A percentile compares a stretch with the other conserved stretches of the same genome.
These are phyloP conservation scores for Glebionis coronaria DNA, from an alignment of 129 eudicot genomes.

Conservation along the genomic window DNA sequence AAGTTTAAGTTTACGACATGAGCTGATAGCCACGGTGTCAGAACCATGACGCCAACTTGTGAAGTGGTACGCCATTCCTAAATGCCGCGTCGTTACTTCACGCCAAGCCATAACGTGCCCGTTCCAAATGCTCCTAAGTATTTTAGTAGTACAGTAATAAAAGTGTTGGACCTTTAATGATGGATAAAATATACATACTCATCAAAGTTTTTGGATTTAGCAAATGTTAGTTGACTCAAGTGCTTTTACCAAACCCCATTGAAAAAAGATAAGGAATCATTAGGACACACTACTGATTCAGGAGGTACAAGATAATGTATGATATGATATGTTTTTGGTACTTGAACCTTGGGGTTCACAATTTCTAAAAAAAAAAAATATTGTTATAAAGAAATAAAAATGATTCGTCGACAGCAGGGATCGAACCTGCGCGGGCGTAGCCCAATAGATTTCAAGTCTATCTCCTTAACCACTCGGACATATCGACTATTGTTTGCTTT, in stretches of 20 bases:
- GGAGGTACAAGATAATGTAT: background rate
- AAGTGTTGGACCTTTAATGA: background rate
- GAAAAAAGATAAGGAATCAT: constrained; percentile 21
- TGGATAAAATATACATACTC: background rate
- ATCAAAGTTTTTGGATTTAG: background rate
- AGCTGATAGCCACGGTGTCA: too few species aligned
- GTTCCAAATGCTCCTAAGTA: too few species aligned
- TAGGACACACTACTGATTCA: constrained; percentile 12
- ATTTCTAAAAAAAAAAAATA: background rate
- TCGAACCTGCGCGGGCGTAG: constrained; percentile 99
- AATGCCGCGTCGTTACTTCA: too few species aligned
- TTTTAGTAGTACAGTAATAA: too few species aligned
- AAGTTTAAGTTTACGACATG: too few species aligned
- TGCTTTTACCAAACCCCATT: constrained; percentile 20
- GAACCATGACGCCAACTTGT: too few species aligned
- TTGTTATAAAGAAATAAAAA: too few species aligned
- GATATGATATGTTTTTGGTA: too few species aligned
- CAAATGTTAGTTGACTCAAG: constrained; percentile 11
- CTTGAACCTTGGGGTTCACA: background rate
- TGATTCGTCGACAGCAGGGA: constrained; percentile 99
- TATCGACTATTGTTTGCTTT: constrained; percentile 65
- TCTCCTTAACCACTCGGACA: constrained; percentile 99
- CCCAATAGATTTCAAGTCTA: constrained; percentile 99
- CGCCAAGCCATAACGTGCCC: too few species aligned
- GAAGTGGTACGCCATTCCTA: too few species aligned